Percentiles rank a stretch among this genome's conserved stretches.
phyloP scores from a whole-genome alignment of 2,329 filamentous ascomycete species.

The Truncatella angustata region DNA sequence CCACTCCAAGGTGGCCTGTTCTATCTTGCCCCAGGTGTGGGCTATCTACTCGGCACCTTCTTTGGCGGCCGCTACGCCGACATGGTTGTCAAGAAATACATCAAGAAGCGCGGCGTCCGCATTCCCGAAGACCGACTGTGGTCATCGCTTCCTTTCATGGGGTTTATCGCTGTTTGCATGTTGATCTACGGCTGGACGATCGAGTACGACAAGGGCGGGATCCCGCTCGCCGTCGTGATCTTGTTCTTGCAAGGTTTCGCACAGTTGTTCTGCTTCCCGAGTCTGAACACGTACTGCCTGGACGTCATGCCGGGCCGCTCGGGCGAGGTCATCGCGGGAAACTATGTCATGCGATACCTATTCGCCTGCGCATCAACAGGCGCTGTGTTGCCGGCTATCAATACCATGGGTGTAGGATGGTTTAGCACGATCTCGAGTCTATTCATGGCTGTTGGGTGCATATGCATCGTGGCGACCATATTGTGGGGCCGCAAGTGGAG shows the following conservation, averaged over 20 bases:
- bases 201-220: slow-evolving; percentile 47
- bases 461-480: slow-evolving; percentile 36
- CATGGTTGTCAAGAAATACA: slow-evolving; percentile 36
- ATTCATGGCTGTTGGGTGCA: slow-evolving; percentile 35
- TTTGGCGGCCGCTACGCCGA: slow-evolving; percentile 55
- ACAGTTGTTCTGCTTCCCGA: slow-evolving; percentile 74
- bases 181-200: slow-evolving; percentile 60
- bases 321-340: slow-evolving; percentile 75
- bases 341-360: slow-evolving; percentile 75
- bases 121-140: slow-evolving; percentile 69
- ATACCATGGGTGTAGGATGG: slow-evolving; percentile 76
- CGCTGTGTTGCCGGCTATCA: slow-evolving; percentile 70
- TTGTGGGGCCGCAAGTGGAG: slow-evolving; percentile 40
- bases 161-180: slow-evolving; percentile 62
- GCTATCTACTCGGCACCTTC: slow-evolving; percentile 64
- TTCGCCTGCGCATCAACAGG: slow-evolving; percentile 71
- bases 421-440: slow-evolving; percentile 60
- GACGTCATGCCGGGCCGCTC: slow-evolving; percentile 74
- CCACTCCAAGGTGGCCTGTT: slow-evolving; percentile 65
- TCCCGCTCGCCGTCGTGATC: slow-evolving; percentile 64
- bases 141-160: slow-evolving; percentile 58
- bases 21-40: slow-evolving; percentile 66
- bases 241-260: slow-evolving; percentile 75
- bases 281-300: slow-evolving; percentile 76
- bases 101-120: slow-evolving; percentile 48